Percentiles rank a stretch among this genome's conserved stretches.
Evolutionary conservation across 169 alveolate genomes (phyloP).

Genomic region (Toxoplasma gondii): DNA sequence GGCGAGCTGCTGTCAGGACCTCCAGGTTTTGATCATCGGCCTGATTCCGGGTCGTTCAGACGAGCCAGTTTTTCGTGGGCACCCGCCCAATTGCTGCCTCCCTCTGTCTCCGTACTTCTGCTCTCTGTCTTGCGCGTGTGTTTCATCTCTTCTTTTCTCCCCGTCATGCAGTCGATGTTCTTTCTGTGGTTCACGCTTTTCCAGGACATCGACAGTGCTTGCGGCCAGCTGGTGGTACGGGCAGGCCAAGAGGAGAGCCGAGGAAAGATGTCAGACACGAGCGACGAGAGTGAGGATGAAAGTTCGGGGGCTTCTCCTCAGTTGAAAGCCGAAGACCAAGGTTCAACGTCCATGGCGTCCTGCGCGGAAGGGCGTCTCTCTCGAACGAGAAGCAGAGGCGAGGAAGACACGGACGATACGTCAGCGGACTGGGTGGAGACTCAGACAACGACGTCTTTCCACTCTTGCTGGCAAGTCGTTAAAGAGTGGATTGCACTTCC

Average conservation of each 20-base stretch:
- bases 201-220: slow-evolving; percentile 45
- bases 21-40: too few relatives aligned
- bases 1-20: not conserved
- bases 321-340: too few relatives aligned
- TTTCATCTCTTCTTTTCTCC: not conserved
- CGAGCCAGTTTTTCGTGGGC: too few relatives aligned
- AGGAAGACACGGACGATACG: not conserved
- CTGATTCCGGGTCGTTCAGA: too few relatives aligned
- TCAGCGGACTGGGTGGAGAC: not conserved
- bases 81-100: too few relatives aligned
- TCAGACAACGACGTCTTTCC: not conserved
- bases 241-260: not conserved
- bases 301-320: too few relatives aligned
- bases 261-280: not conserved
- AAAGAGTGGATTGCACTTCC: not conserved
- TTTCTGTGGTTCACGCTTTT: not conserved
- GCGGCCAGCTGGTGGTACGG: slow-evolving; percentile 54
- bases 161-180: not conserved
- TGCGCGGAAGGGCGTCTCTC: not conserved
- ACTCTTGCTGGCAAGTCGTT: not conserved
- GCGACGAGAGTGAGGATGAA: too few relatives aligned
- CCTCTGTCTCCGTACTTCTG: too few relatives aligned
- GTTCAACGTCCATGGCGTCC: too few relatives aligned
- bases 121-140: not conserved
- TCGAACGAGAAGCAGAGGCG: not conserved